Evolutionary conservation across 768 basidiomycete genomes (phyloP), one percentile per base, ranked within the genome.

Genomic region (Mycena vulgaris): DNA sequence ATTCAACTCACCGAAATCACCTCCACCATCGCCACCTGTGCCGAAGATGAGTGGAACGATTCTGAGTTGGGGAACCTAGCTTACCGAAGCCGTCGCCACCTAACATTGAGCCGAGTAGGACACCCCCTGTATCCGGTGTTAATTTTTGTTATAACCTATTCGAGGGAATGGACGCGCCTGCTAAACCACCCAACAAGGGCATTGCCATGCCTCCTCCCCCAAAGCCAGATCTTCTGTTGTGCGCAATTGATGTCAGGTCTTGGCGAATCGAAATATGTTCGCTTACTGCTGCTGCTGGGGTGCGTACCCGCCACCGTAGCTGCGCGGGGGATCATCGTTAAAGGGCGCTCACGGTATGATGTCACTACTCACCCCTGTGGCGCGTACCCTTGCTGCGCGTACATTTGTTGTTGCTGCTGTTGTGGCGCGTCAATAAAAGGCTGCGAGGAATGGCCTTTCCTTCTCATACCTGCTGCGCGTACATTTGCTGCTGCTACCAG

Each of bases 81-180:
- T 76, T 80, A 42, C 78, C 77, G 65, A 82, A 78, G 1, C 82
- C 85, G n/a, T 62, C 68, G 17, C 82, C 85, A 13, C 79, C 80
- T 5, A 89, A 35, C 27, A 84, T 71, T 55, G 84, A 85, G 3
- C 87, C 89, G 10, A 89, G 76, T 10, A 89, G 73, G 35, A 89
- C 72, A 6, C 88, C 89, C 3, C 88, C 89, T 14, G 83, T 85
- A 31, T 23, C 49, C 85, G 3, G 8, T 1, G 56, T 63, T n/a
- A 63, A 33, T 37, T 35, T 17, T 37, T 11, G 14, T 14, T n/a
- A 16, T 31, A 37, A 19, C 8, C 35, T 37, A 14, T 16, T 23
- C 11, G 3, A 52, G 27, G 7, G 2, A 35, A 42, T 3, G 23
- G 9, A 56, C 59, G 27, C 31, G 51, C 69, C 69, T 31, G 69